A percentile compares a stretch with the other conserved stretches of the same genome.
phyloP scores from a whole-genome alignment of 2,329 filamentous ascomycete species.

The Torrubiella hemipterigena region DNA sequence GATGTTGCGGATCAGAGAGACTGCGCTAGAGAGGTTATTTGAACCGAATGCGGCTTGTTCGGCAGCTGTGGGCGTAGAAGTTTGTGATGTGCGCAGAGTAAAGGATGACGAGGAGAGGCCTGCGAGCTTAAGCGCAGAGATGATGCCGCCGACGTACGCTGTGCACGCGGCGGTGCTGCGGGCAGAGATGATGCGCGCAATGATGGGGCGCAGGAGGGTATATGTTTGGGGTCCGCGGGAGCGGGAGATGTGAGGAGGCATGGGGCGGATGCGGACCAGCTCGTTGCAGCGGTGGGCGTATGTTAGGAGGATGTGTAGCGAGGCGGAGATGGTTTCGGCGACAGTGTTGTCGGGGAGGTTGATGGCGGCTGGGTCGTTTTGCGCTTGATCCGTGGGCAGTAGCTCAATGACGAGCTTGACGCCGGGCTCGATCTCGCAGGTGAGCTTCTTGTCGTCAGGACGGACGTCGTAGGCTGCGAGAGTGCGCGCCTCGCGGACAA shows the following conservation, averaged over 20 bases:
- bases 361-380: constrained; percentile 16
- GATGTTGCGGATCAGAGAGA: constrained; percentile 29
- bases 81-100: constrained; percentile 27
- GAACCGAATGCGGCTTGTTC: constrained; percentile 16
- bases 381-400: constrained; percentile 37
- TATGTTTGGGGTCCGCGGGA: constrained; percentile 29
- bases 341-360: constrained; percentile 31
- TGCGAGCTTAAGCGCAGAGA: constrained; percentile 29
- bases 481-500: constrained; percentile 67
- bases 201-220: constrained; percentile 37
- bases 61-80: constrained; percentile 16
- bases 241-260: constrained; percentile 25
- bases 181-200: constrained; percentile 35
- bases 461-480: constrained; percentile 61
- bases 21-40: constrained; percentile 27
- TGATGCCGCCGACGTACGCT: constrained; percentile 29
- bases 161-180: constrained; percentile 25
- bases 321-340: constrained; percentile 54
- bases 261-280: constrained; percentile 50
- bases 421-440: constrained; percentile 38
- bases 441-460: constrained; percentile 45
- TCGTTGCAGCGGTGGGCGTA: constrained; percentile 71
- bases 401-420: constrained; percentile 55
- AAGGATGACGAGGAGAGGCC: constrained; percentile 31
- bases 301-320: constrained; percentile 64